Evolutionary conservation across 2,329 filamentous ascomycete species (phyloP).

Genomic region (Aschersonia sp.): DNA sequence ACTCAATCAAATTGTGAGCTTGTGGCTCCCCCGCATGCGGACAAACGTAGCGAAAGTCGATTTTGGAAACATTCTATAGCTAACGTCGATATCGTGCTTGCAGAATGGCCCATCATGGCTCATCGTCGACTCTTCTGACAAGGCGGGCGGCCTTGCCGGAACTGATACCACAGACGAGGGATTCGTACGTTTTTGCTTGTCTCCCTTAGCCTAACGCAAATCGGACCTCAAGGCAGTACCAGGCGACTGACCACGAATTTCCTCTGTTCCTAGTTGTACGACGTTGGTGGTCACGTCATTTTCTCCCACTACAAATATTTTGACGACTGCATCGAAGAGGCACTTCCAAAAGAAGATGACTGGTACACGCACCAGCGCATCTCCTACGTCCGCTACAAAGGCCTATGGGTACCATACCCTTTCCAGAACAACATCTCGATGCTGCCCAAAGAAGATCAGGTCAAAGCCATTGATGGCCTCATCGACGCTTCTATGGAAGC

Average conservation of each 20-base stretch:
- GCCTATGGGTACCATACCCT: conserved; percentile 93
- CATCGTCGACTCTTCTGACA: conserved; percentile 85
- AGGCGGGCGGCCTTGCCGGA: conserved; percentile 86
- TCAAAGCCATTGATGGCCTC: conserved; percentile 84
- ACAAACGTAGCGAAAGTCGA: conserved; percentile 4
- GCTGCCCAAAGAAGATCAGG: conserved; percentile 93
- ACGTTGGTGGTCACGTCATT: conserved; percentile 96
- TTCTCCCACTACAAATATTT: conserved; percentile 99
- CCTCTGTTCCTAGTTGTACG: conserved; percentile 61
- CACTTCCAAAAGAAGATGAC: conserved; percentile 82
- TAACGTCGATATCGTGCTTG: not conserved
- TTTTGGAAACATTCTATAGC: too few relatives aligned
- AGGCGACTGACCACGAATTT: not conserved
- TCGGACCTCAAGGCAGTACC: too few relatives aligned
- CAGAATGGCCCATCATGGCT: conserved; percentile 90
- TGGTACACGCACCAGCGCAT: conserved; percentile 98
- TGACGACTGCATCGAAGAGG: conserved; percentile 96
- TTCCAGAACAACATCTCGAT: conserved; percentile 99
- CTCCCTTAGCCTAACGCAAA: not conserved
- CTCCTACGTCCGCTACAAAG: conserved; percentile 96
- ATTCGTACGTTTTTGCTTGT: conserved; percentile 56
- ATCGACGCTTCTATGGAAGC: conserved; percentile 86
- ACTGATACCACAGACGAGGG: conserved; percentile 92
- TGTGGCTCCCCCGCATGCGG: conserved; percentile 12
- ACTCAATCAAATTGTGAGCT: conserved; percentile 81